Evolutionary conservation across 2,329 filamentous ascomycete genomes (phyloP).

Genomic region (Hypoxylon sp.): DNA sequence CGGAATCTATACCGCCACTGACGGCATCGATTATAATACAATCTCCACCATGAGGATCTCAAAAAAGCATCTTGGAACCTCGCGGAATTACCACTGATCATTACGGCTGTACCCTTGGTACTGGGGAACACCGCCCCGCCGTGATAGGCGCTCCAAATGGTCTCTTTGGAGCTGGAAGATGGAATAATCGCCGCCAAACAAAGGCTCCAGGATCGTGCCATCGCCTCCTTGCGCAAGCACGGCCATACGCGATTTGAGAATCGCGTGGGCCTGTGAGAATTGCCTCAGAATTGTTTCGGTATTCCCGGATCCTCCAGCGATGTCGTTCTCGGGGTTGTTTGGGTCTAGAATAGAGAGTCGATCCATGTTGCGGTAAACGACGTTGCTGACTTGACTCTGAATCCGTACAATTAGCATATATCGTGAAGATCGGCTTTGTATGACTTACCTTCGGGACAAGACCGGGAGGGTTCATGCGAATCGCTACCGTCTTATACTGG

Average conservation of each 20-base stretch:
- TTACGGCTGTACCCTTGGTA: conserved; percentile 1
- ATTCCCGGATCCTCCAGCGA: conserved; percentile 86
- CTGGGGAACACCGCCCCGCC: conserved; percentile 51
- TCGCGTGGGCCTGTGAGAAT: conserved; percentile 76
- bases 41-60: neutral
- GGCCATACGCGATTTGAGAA: conserved; percentile 71
- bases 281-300: conserved; percentile 75
- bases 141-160: conserved; percentile 70
- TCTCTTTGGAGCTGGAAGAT: conserved; percentile 79
- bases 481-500: conserved; percentile 77
- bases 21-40: neutral
- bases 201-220: conserved; percentile 76
- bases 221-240: conserved; percentile 59
- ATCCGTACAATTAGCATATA: conserved; percentile 39
- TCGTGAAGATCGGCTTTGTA: neutral
- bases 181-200: conserved; percentile 85
- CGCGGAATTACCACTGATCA: conserved; percentile 2
- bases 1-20: conserved; percentile 2
- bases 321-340: conserved; percentile 87
- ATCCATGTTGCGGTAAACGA: conserved; percentile 72
- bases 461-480: conserved; percentile 80
- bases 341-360: conserved; percentile 93
- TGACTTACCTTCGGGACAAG: conserved; percentile 77
- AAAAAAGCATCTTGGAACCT: neutral
- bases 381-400: conserved; percentile 61